A percentile compares a stretch with the other conserved stretches of the same genome.
Evolutionary conservation across 805 yeast genomes (phyloP).

Genomic region (Wickerhamomyces sydowiorum): DNA sequence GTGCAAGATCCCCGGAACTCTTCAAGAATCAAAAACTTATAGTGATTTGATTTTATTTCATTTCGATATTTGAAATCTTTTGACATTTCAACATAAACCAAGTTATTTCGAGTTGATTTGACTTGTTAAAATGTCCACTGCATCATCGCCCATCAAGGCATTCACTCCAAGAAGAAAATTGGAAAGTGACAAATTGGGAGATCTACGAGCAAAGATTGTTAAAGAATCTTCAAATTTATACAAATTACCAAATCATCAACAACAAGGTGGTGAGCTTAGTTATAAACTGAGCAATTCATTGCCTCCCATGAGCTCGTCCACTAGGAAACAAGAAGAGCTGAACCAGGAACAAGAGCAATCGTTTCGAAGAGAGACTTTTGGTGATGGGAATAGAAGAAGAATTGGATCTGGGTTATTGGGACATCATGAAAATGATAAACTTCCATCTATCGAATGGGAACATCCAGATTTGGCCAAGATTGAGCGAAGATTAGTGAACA

Average conservation of each 20-base stretch:
- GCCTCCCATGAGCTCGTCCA: no score
- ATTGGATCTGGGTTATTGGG: no score
- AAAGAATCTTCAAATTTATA: conserved; percentile 24
- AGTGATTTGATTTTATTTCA: neutral
- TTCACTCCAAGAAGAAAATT: conserved; percentile 19
- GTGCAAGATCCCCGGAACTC: no score
- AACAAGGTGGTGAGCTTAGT: no score
- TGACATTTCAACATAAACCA: no score
- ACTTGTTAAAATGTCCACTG: neutral
- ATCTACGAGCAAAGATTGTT: conserved; percentile 17
- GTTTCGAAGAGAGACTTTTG: no score
- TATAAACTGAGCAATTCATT: no score
- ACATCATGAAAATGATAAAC: no score
- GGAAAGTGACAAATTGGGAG: conserved; percentile 16
- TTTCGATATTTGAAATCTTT: neutral
- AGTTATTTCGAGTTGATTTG: no score
- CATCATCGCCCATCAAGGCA: conserved; percentile 7
- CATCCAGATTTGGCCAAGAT: conserved; percentile 18
- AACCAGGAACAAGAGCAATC: neutral
- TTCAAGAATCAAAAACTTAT: no score
- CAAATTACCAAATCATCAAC: conserved; percentile 9
- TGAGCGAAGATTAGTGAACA: conserved; percentile 32
- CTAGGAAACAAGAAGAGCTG: no score
- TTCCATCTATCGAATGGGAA: conserved; percentile 2
- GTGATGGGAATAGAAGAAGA: no score